Evolutionary conservation across 2,329 filamentous ascomycete genomes (phyloP).

Genomic region (Colletotrichum nymphaeae): DNA sequence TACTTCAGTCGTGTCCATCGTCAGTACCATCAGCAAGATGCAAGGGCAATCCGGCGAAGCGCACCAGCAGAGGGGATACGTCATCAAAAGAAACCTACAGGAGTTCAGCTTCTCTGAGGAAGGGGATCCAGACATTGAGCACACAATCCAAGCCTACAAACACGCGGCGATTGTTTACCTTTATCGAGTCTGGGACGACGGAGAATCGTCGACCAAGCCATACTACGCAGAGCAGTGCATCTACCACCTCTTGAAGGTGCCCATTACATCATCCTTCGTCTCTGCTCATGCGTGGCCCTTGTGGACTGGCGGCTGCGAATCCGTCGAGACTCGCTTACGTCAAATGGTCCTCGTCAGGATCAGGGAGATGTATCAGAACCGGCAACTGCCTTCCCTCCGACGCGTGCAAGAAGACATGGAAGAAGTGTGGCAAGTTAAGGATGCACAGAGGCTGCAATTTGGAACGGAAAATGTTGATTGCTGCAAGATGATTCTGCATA

Average conservation of each 20-base stretch:
- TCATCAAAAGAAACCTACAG: background rate
- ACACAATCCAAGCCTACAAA: conserved; percentile 44
- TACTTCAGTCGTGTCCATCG: conserved; percentile 38
- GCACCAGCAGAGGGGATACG: background rate
- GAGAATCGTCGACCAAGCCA: conserved; percentile 35
- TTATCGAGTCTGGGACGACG: conserved; percentile 43
- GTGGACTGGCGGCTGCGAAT: conserved; percentile 47
- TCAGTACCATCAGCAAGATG: conserved; percentile 42
- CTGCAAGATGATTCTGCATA: conserved; percentile 37
- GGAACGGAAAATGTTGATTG: conserved; percentile 46
- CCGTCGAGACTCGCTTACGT: conserved; percentile 39
- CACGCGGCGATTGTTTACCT: conserved; percentile 47
- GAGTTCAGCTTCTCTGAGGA: background rate
- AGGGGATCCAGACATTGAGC: conserved; percentile 37
- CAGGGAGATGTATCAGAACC: conserved; percentile 42
- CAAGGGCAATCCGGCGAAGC: conserved; percentile 32
- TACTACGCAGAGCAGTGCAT: conserved; percentile 42
- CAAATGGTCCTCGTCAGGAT: conserved; percentile 41
- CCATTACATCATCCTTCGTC: conserved; percentile 42
- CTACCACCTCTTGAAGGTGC: conserved; percentile 40
- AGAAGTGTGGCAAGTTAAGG: conserved; percentile 45
- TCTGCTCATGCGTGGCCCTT: conserved; percentile 46
- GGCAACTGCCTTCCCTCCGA: conserved; percentile 43
- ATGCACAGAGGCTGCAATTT: conserved; percentile 40
- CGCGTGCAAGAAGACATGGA: conserved; percentile 44